phyloP scores from a whole-genome alignment of 2,329 filamentous ascomycete genomes.

The Aspergillaceae sp. region DNA sequence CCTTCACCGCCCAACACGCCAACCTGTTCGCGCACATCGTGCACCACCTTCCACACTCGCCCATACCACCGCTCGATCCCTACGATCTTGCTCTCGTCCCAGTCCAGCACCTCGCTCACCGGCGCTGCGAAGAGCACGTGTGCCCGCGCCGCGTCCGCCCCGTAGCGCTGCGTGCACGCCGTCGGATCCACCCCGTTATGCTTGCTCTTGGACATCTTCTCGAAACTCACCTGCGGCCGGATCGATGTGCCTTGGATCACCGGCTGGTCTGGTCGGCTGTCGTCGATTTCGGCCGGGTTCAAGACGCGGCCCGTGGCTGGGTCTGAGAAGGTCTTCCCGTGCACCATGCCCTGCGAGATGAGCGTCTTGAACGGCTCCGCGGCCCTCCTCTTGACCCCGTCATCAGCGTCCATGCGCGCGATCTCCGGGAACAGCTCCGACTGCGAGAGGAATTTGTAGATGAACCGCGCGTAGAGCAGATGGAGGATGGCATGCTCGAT shows the following conservation, averaged over 20 bases:
- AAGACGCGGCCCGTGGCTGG: slow-evolving; percentile 68
- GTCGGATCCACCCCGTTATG: slow-evolving; percentile 82
- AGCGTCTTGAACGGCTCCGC: slow-evolving; percentile 75
- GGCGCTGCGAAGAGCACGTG: slow-evolving; percentile 87
- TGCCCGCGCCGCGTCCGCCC: slow-evolving; percentile 73
- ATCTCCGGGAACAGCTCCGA: slow-evolving; percentile 29
- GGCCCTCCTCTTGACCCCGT: slow-evolving; percentile 14
- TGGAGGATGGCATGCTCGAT: slow-evolving; percentile 88
- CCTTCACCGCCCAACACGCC: slow-evolving; percentile 11
- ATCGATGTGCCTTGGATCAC: slow-evolving; percentile 54
- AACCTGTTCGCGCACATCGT: slow-evolving; percentile 23
- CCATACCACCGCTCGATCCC: slow-evolving; percentile 75
- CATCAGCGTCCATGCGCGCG: slow-evolving; percentile 26
- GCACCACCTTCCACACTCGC: slow-evolving; percentile 54
- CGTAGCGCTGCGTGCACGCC: slow-evolving; percentile 61
- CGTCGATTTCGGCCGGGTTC: slow-evolving; percentile 64
- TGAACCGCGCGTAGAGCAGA: slow-evolving; percentile 79
- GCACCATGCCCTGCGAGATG: slow-evolving; percentile 87
- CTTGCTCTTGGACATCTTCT: slow-evolving; percentile 96
- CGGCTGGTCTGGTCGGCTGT: slow-evolving; percentile 46
- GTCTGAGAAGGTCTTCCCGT: slow-evolving; percentile 73
- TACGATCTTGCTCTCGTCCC: slow-evolving; percentile 74
- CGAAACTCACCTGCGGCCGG: slow-evolving; percentile 56
- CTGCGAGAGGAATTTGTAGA: slow-evolving; percentile 73
- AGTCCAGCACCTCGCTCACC: slow-evolving; percentile 73